Percentiles rank a stretch among this genome's conserved stretches.
These are phyloP conservation scores for Centaurea solstitialis DNA, from an alignment of 129 eudicot genomes.

Conservation along the genomic window DNA sequence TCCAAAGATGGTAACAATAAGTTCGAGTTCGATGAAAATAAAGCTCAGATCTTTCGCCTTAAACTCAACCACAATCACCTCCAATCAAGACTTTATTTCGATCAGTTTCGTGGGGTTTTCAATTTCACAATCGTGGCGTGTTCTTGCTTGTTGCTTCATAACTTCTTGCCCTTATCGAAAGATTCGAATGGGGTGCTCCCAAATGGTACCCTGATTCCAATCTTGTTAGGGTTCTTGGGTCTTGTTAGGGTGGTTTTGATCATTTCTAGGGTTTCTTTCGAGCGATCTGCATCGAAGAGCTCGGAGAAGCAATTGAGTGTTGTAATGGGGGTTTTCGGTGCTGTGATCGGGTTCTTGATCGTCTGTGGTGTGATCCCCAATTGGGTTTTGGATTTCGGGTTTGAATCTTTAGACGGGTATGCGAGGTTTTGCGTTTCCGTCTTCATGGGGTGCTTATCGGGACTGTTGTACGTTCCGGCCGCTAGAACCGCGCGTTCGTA, in stretches of 20 bases:
- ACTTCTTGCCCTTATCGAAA: constrained; percentile 33
- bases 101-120: constrained; percentile 56
- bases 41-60: constrained; percentile 96
- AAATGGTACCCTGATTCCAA: constrained; percentile 73
- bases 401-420: constrained; percentile 68
- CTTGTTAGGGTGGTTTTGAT: constrained; percentile 46
- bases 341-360: constrained; percentile 41
- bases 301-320: constrained; percentile 70
- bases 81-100: constrained; percentile 64
- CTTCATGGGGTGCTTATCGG: constrained; percentile 65
- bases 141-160: constrained; percentile 50
- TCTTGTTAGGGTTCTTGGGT: constrained; percentile 59
- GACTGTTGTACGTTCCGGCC: constrained; percentile 72
- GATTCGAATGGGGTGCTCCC: constrained; percentile 49
- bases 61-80: constrained; percentile 76
- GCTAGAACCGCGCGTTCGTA: constrained; percentile 62
- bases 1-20: constrained; percentile 36
- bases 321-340: constrained; percentile 48
- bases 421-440: constrained; percentile 52
- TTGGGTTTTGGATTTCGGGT: constrained; percentile 58
- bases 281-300: constrained; percentile 73
- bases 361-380: constrained; percentile 49
- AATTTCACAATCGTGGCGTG: constrained; percentile 53
- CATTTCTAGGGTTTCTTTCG: constrained; percentile 56
- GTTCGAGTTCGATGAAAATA: constrained; percentile 85